These are phyloP conservation scores for Zhuliangozyma parablackwelliae DNA, from an alignment of 1,139 yeast genomes.

Conservation along the genomic window DNA sequence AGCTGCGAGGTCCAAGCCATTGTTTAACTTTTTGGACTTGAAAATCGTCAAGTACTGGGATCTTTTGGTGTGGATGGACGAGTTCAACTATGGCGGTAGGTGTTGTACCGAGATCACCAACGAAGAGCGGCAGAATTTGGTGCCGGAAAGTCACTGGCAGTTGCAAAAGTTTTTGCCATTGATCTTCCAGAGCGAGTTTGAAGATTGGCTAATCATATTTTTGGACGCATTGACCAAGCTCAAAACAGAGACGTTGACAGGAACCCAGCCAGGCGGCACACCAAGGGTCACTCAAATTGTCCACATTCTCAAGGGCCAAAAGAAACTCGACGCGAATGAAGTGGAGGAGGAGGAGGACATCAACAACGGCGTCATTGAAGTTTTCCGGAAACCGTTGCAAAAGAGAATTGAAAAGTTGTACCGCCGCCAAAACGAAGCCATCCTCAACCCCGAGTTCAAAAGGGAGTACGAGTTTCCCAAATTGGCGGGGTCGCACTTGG, in stretches of 20 bases:
- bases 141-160: constrained; percentile 75
- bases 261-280: constrained; percentile 37
- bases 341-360: constrained; percentile 18
- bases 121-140: constrained; percentile 53
- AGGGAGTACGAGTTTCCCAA: constrained; percentile 68
- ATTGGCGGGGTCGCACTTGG: constrained; percentile 65
- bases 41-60: constrained; percentile 84
- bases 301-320: constrained; percentile 46
- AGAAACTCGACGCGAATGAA: constrained; percentile 28
- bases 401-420: constrained; percentile 64
- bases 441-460: constrained; percentile 60
- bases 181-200: constrained; percentile 75
- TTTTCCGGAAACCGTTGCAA: constrained; percentile 59
- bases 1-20: constrained; percentile 73
- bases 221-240: constrained; percentile 63
- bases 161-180: constrained; percentile 69
- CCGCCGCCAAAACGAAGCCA: constrained; percentile 67
- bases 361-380: constrained; percentile 40
- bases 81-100: constrained; percentile 81
- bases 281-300: constrained; percentile 67
- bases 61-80: constrained; percentile 89
- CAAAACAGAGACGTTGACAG: constrained; percentile 40
- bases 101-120: constrained; percentile 58
- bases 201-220: constrained; percentile 79
- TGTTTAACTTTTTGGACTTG: constrained; percentile 79